Base-by-base conservation (phyloP, 495 filamentous ascomycete species). In the Terfezia claveryi region DNA sequence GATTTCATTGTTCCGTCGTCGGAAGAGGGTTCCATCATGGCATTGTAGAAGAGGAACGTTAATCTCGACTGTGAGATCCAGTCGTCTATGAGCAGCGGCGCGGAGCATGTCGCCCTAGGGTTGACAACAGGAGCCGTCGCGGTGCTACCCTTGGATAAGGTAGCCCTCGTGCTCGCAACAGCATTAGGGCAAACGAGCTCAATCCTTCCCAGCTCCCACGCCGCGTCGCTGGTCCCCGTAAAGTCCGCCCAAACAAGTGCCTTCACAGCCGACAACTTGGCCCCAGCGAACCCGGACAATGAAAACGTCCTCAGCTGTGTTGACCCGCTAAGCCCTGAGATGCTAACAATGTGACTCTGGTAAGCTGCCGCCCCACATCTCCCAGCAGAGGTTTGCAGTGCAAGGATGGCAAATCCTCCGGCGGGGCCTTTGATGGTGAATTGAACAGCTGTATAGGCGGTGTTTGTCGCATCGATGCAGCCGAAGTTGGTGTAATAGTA, bases 11-110 rank as follows among this genome's bases (percentile, higher is more conserved):
- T 75, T 4, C 64, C 72, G 63, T 81, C 78, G 59, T 80, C 77
- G 58, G 74, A 76, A 12, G 72, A 70, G n/a, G 77, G 66, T 56
- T 76, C 65, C 4, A 72, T 63, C 66, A 80, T 58, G 41, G 77
- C 71, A 61, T 81, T 81, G 68, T 81, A 81, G 61, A 67, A 75
- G 9, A 81, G 66, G 65, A 81, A 81, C 0, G 78, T 81, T 54
- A 81, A 66, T 16, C 77, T 74, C 14, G 78, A 81, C 58, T 81
- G 78, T 14, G 77, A 80, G 46, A 68, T 69, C 69, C 73, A 81
- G 68, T 81, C 78, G 51, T 81, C 78, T 55, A 80, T 69, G 27
- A 80, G 66, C 32, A 79, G 65, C 54, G 70, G 64, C 7, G 27
- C 27, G 5, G 68, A 60, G 67, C 77, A 81, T 10, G 62, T 54